Evolutionary conservation across 2,329 filamentous ascomycete genomes (phyloP).

Genomic region (Zymoseptoria tritici): DNA sequence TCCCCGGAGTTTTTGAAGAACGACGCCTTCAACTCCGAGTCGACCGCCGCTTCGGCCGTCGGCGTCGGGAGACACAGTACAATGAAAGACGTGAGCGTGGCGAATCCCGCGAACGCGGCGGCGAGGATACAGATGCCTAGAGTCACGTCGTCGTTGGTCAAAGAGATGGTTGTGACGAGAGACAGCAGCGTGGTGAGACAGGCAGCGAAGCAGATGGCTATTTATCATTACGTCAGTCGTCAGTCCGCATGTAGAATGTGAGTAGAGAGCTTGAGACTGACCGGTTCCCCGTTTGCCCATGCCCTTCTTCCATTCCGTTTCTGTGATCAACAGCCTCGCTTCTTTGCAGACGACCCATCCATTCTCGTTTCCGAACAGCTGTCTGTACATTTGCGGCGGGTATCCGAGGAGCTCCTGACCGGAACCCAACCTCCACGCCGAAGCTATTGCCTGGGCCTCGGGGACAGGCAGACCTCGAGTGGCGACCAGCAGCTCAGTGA

Average conservation of each 20-base stretch:
- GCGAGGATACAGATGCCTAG: no score
- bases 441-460: slow-evolving; percentile 7
- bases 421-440: slow-evolving; percentile 9
- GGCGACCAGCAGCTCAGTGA: slow-evolving; percentile 2
- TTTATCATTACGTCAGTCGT: no score
- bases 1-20: no score
- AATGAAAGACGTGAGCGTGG: no score
- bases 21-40: not conserved
- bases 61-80: no score
- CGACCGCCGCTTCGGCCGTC: not conserved
- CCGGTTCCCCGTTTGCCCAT: not conserved
- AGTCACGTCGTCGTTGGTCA: no score
- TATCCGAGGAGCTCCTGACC: slow-evolving; percentile 12
- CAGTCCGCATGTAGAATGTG: no score
- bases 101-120: no score
- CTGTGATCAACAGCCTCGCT: not conserved
- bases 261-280: no score
- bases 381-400: slow-evolving; percentile 8
- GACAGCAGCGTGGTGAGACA: no score
- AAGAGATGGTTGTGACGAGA: no score
- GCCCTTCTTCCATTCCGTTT: not conserved
- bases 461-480: slow-evolving; percentile 1
- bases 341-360: slow-evolving; percentile 16
- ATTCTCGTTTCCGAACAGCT: slow-evolving; percentile 13
- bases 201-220: no score